Evolutionary conservation across 139 green algal species (phyloP).

Genomic region (Zygnema circumcarinatum): DNA sequence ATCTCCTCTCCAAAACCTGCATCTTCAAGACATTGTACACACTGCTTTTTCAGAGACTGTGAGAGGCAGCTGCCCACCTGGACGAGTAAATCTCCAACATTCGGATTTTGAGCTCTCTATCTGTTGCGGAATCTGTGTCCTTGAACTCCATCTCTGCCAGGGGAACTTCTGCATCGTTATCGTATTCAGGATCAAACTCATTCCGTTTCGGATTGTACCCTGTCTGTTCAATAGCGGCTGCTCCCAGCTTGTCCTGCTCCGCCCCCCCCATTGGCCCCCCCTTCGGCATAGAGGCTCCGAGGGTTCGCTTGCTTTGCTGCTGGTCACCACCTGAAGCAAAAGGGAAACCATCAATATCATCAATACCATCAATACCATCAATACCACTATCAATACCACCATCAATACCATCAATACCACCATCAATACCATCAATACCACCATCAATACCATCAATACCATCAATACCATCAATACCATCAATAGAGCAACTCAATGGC

Average conservation of each 20-base stretch:
- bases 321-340: constrained; percentile 12
- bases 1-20: too few species aligned
- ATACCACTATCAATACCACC: too few species aligned
- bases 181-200: constrained; percentile 95
- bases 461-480: too few species aligned
- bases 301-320: constrained; percentile 45
- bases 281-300: constrained; percentile 49
- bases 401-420: too few species aligned
- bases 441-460: too few species aligned
- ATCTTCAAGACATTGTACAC: too few species aligned
- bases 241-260: constrained; percentile 7
- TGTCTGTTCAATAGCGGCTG: constrained; percentile 17
- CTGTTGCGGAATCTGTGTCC: constrained; percentile 61
- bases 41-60: background rate
- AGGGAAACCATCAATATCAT: too few species aligned
- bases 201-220: constrained; percentile 87
- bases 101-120: constrained; percentile 74
- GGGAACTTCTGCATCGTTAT: constrained; percentile 84
- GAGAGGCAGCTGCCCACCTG: constrained; percentile 26
- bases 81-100: constrained; percentile 89
- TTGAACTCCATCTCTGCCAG: constrained; percentile 64
- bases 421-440: too few species aligned
- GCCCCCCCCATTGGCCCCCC: background rate
- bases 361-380: too few species aligned
- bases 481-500: too few species aligned